Conservation (phyloP, 176 grass and related monocot species). For the Luzula sylvatica region DNA sequence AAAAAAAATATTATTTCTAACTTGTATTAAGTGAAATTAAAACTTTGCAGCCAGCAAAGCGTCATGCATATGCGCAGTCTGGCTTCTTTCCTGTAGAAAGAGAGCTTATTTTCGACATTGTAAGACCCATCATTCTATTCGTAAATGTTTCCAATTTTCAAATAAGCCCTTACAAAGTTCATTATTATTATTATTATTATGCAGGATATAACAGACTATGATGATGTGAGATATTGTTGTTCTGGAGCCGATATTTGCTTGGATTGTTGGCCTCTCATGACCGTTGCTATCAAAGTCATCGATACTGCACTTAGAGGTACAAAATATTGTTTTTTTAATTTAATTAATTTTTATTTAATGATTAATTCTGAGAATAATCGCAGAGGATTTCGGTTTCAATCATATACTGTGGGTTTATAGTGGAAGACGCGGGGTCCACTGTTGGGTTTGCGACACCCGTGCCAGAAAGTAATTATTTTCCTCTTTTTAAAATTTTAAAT, state of each 20-base stretch:
- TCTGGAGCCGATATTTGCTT: conserved; percentile 77
- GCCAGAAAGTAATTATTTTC: conserved; percentile 57
- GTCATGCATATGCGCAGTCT: conserved; percentile 73
- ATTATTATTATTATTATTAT: conserved; percentile 7
- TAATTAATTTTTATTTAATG: neutral
- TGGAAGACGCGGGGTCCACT: conserved; percentile 92
- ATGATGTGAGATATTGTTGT: conserved; percentile 94
- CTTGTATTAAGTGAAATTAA: neutral
- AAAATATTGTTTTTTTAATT: conserved; percentile 4
- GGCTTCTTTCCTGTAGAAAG: conserved; percentile 78
- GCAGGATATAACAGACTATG: conserved; percentile 97
- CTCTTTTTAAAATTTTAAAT: neutral
- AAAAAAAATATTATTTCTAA: neutral
- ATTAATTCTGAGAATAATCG: conserved; percentile 6
- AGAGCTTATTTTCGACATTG: conserved; percentile 91
- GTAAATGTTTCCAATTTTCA: too few relatives aligned
- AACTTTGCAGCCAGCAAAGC: conserved; percentile 63
- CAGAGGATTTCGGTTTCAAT: conserved; percentile 95
- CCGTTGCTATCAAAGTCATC: conserved; percentile 80
- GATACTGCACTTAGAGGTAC: conserved; percentile 81
- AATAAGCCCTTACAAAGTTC: neutral
- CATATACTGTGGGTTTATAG: conserved; percentile 97
- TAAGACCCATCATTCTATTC: conserved; percentile 33
- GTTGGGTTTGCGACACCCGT: conserved; percentile 92
- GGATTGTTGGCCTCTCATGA: conserved; percentile 98